phyloP scores from a whole-genome alignment of 345 rosid genomes.

The Isatis tinctoria region DNA sequence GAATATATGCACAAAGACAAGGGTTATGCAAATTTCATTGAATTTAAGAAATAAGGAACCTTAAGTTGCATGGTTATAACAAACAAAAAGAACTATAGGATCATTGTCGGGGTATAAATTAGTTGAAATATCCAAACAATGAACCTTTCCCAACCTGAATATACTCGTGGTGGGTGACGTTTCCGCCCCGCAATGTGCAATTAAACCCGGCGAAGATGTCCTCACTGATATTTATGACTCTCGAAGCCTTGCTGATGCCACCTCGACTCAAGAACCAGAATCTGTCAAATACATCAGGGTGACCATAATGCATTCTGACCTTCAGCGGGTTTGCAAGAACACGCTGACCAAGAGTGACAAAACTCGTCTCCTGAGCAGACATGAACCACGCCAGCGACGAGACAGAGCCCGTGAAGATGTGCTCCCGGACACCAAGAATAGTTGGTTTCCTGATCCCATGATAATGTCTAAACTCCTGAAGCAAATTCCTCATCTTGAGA shows the following conservation, averaged over 20 bases:
- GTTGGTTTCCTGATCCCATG: constrained; percentile 88
- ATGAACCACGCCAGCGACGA: constrained; percentile 95
- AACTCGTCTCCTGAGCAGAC: constrained; percentile 88
- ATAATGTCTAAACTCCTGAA: constrained; percentile 62
- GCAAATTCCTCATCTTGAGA: constrained; percentile 86
- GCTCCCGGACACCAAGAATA: constrained; percentile 84
- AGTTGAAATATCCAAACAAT: neutral
- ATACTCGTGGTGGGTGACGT: constrained; percentile 92
- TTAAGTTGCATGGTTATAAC: neutral
- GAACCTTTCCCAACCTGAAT: constrained; percentile 78
- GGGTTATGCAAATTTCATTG: neutral
- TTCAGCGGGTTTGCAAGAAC: constrained; percentile 89
- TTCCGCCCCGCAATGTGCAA: constrained; percentile 86
- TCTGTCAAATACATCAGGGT: constrained; percentile 92
- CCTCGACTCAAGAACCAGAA: constrained; percentile 88
- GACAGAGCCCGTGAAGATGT: constrained; percentile 87
- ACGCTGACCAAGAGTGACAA: constrained; percentile 90
- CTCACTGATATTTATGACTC: constrained; percentile 81
- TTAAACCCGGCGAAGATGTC: constrained; percentile 95
- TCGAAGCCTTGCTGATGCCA: constrained; percentile 90
- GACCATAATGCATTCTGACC: constrained; percentile 91
- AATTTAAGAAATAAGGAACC: neutral
- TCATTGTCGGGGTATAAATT: neutral
- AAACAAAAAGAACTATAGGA: neutral
- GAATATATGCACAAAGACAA: constrained; percentile 35